Percentiles rank a stretch among this genome's conserved stretches.
These are phyloP conservation scores for Cutaneotrichosporon sp. DNA, from an alignment of 1,284 basidiomycete species.

Conservation along the genomic window DNA sequence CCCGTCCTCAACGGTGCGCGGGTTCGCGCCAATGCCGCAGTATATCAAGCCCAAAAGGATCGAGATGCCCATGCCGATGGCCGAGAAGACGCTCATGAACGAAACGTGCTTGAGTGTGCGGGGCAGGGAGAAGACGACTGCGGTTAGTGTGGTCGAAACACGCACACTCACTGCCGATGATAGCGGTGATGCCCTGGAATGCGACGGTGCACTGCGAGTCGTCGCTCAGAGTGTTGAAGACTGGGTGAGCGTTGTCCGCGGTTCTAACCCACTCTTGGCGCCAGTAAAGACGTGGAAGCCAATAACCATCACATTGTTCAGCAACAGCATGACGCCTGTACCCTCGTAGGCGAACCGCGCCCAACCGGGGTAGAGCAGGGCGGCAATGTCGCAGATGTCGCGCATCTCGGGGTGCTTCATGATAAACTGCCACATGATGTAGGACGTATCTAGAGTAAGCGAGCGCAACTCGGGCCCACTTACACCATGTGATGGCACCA, in stretches of 20 bases:
- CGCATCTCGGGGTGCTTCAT: slow-evolving; percentile 57
- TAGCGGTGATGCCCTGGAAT: slow-evolving; percentile 53
- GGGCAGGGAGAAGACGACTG: slow-evolving; percentile 53
- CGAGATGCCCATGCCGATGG: slow-evolving; percentile 57
- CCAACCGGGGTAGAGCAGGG: slow-evolving; percentile 46
- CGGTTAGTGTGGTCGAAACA: too few relatives aligned
- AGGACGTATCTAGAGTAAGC: slow-evolving; percentile 32
- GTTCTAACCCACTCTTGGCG: slow-evolving; percentile 26
- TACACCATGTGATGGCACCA: slow-evolving; percentile 48
- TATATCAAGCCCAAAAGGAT: slow-evolving; percentile 56
- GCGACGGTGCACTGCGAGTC: slow-evolving; percentile 56
- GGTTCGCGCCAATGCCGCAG: slow-evolving; percentile 52
- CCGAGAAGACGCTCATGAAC: slow-evolving; percentile 44
- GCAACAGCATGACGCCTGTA: slow-evolving; percentile 35
- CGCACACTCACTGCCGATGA: slow-evolving; percentile 27
- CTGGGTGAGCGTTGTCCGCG: slow-evolving; percentile 2
- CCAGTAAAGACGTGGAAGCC: slow-evolving; percentile 49
- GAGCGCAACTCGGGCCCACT: slow-evolving; percentile 8
- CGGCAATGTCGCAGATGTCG: slow-evolving; percentile 63
- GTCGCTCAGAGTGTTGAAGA: slow-evolving; percentile 58
- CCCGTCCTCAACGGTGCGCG: slow-evolving; percentile 35
- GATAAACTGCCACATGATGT: slow-evolving; percentile 52
- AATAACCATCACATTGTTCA: slow-evolving; percentile 46
- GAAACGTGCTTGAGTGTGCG: slow-evolving; percentile 56
- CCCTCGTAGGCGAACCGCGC: slow-evolving; percentile 46